phyloP scores from a whole-genome alignment of 805 yeast species.

The Metschnikowia sp. region DNA sequence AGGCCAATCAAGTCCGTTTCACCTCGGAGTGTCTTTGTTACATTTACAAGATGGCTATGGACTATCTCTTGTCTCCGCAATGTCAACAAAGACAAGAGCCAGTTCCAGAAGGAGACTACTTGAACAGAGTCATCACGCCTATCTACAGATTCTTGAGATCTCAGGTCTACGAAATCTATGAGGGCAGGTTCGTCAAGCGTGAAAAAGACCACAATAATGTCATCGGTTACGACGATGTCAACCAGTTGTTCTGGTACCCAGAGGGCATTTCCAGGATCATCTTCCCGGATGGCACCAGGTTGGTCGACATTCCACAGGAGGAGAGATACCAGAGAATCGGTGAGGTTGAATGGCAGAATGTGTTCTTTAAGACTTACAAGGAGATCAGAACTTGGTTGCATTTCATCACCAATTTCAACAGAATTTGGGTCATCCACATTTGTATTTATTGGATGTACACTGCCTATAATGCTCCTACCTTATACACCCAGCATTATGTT shows the following conservation, averaged over 20 bases:
- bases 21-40: constrained; percentile 80
- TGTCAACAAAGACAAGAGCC: constrained; percentile 86
- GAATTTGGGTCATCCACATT: constrained; percentile 95
- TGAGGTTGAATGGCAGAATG: constrained; percentile 88
- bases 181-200: constrained; percentile 80
- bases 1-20: constrained; percentile 92
- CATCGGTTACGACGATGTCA: constrained; percentile 95
- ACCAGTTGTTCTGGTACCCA: constrained; percentile 98
- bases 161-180: constrained; percentile 77
- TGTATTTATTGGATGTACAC: constrained; percentile 92
- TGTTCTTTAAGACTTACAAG: constrained; percentile 75
- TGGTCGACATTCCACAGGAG: constrained; percentile 83
- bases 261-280: constrained; percentile 95
- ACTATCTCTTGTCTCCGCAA: constrained; percentile 82
- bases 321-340: constrained; percentile 89
- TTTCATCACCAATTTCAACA: constrained; percentile 64
- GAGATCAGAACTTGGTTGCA: constrained; percentile 80
- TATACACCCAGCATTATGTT: constrained; percentile 82
- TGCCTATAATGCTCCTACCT: constrained; percentile 87
- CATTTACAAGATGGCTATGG: constrained; percentile 91
- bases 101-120: constrained; percentile 85
- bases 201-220: constrained; percentile 79
- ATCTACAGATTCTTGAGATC: constrained; percentile 74
- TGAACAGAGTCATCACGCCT: constrained; percentile 91
- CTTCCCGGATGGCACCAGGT: constrained; percentile 87